Evolutionary conservation across 345 rosid genomes (phyloP).

Genomic region (Acer negundo): DNA sequence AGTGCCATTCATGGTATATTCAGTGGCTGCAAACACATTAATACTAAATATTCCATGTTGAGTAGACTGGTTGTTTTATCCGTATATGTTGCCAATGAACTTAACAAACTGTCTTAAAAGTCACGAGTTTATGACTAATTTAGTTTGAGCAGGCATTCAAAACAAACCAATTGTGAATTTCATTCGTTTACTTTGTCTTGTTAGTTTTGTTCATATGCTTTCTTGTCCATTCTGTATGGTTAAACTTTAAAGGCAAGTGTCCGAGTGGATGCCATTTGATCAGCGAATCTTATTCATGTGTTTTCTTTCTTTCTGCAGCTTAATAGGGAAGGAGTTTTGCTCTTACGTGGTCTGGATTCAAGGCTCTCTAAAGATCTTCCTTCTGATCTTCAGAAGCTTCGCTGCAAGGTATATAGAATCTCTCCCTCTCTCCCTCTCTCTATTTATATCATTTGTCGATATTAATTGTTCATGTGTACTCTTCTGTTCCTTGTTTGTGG

Average conservation of each 20-base stretch:
- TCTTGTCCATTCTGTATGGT: conserved; percentile 8
- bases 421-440: background rate
- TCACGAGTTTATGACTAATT: background rate
- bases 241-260: background rate
- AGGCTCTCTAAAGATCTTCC: conserved; percentile 93
- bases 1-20: background rate
- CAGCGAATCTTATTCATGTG: conserved; percentile 4
- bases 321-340: conserved; percentile 83
- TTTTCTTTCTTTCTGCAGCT: conserved; percentile 53
- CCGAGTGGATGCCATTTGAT: background rate
- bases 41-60: background rate
- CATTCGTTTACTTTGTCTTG: background rate
- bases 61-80: background rate
- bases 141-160: background rate
- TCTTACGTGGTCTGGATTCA: conserved; percentile 87
- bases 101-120: background rate
- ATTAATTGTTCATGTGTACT: background rate
- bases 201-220: background rate
- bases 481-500: background rate
- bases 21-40: background rate
- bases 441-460: no score
- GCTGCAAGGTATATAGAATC: conserved; percentile 69
- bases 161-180: background rate
- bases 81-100: background rate
- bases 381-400: conserved; percentile 89